A percentile compares a stretch with the other conserved stretches of the same genome.
Conservation (phyloP, 441 rosid genomes). For the Brassica hybrid region DNA sequence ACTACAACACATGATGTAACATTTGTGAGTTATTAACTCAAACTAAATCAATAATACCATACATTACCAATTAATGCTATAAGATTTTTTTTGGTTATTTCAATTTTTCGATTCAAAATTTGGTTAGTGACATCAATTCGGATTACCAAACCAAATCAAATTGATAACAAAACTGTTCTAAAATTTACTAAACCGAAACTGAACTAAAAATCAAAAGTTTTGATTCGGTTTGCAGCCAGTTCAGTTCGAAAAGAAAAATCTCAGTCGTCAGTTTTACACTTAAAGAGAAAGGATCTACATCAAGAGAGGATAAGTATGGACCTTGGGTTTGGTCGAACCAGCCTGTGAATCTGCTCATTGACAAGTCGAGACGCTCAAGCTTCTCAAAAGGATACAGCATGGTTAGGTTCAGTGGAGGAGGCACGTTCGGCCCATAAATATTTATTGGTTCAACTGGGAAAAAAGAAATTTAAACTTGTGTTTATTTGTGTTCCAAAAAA, state of each 20-base stretch:
- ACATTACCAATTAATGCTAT: too few relatives aligned
- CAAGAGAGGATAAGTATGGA: neutral
- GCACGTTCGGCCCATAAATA: too few relatives aligned
- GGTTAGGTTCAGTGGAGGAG: slow-evolving; percentile 1
- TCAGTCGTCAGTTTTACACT: neutral
- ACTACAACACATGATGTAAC: too few relatives aligned
- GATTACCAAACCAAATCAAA: neutral
- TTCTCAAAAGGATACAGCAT: slow-evolving; percentile 21
- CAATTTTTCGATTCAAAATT: too few relatives aligned
- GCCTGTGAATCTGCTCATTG: neutral
- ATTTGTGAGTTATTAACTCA: too few relatives aligned
- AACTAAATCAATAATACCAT: too few relatives aligned
- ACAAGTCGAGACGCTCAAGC: slow-evolving; percentile 19
- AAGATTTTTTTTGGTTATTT: too few relatives aligned
- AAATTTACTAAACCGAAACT: neutral
- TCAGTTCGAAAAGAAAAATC: neutral
- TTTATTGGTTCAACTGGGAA: too few relatives aligned
- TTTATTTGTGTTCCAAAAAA: too few relatives aligned
- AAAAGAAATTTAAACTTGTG: too few relatives aligned
- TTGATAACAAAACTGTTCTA: neutral
- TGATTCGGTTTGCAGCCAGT: neutral
- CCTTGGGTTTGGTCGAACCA: slow-evolving; percentile 14
- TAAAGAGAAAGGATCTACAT: neutral
- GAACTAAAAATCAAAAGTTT: neutral
- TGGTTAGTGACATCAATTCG: too few relatives aligned